Evolutionary conservation across 495 filamentous ascomycete genomes (phyloP), one percentile per base, ranked within the genome.

Genomic region (Penicillium desertorum): DNA sequence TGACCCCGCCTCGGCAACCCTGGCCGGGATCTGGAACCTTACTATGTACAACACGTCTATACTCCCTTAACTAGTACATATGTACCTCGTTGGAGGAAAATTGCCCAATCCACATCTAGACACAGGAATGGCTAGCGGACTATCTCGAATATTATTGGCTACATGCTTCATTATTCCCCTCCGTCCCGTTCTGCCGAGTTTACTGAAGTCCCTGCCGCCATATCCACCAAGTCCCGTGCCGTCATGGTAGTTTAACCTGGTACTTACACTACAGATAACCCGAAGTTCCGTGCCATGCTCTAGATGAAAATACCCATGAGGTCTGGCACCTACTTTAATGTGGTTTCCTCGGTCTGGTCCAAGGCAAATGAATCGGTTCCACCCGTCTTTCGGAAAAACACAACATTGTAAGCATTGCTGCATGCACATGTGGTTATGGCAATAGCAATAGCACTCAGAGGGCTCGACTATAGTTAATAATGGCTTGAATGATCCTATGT

Each of bases 1-100:
- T 73, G 71, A 67, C 41, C 10, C 1, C 5, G 0, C 22, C 29
- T 68, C 72, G 67, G 70, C 64, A 71, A 56, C 41, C 51, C 50
- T 51, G 58, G 32, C 61, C 71, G 69, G 69, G 69, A 71, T 61
- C 67, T 39, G 7, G 7, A 17, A n/a, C 7, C 6, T 17, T 5
- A 11, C 30, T 0, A 5, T 30, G 29, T 30, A 30, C 29, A 30
- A 30, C 29, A 30, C 9, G 29, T 30, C 14, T 14, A 7, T n/a
- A n/a, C 0, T 37, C 11, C 12, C 4, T 6, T 29, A 29, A 3
- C 2, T 3, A 25, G 23, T 25, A 25, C 23, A 6, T 25, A 25
- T 25, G 23, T 36, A 36, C 12, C 5, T 36, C 32, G 32, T 34
- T 34, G 34, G 34, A 12, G 23, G 23, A 25, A 25, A 36, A 36